Evolutionary conservation across 495 filamentous ascomycete species (phyloP).

Genomic region (Astrothelium subdiscretum): DNA sequence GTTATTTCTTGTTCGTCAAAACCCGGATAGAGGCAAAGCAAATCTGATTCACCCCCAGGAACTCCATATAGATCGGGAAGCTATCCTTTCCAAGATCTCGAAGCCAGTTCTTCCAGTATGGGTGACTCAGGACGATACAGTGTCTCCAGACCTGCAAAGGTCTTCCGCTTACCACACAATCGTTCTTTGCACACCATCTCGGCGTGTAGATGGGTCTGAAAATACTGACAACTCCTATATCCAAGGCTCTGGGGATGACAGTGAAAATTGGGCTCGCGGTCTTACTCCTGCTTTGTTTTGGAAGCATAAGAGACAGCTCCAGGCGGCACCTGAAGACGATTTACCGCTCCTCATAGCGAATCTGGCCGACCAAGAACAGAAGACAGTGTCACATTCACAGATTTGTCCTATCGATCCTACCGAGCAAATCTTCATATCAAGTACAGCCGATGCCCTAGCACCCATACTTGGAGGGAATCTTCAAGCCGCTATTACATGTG

Average conservation of each 20-base stretch:
- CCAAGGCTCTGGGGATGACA: conserved; percentile 89
- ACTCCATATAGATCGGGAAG: conserved; percentile 38
- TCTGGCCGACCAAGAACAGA: conserved; percentile 31
- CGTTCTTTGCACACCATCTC: conserved; percentile 71
- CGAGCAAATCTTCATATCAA: conserved; percentile 21
- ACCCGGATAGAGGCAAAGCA: conserved; percentile 7
- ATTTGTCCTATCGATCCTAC: conserved; percentile 24
- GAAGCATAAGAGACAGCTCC: conserved; percentile 45
- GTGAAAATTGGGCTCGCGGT: conserved; percentile 66
- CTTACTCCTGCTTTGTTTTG: conserved; percentile 72
- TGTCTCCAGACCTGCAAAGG: conserved; percentile 9
- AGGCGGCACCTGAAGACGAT: conserved; percentile 50
- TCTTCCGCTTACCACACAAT: conserved; percentile 48
- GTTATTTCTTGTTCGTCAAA: neutral
- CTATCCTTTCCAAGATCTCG: conserved; percentile 26
- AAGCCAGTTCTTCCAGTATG: conserved; percentile 56
- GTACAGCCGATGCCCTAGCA: conserved; percentile 12
- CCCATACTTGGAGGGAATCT: conserved; percentile 14
- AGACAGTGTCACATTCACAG: conserved; percentile 3
- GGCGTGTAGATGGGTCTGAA: conserved; percentile 52
- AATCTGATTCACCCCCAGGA: conserved; percentile 17
- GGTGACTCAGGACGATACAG: conserved; percentile 39
- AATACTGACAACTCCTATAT: conserved; percentile 68
- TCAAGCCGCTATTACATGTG: conserved; percentile 24
- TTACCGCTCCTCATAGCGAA: conserved; percentile 50